Evolutionary conservation across 2,329 filamentous ascomycete species (phyloP).

Genomic region (Monosporascus sp.): DNA sequence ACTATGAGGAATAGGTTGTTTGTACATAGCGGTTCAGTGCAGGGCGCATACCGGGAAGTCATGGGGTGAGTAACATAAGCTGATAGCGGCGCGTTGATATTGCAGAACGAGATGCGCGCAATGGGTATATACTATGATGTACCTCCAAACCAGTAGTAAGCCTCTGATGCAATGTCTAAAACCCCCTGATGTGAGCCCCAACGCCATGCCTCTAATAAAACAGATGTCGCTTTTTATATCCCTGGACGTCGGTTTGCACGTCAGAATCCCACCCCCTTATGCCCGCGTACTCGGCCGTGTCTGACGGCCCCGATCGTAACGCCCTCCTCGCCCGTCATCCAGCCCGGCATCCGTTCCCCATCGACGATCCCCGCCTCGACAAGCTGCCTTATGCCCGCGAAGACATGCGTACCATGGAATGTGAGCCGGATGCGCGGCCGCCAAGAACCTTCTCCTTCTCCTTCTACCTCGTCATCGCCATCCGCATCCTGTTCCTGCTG

Average conservation of each 20-base stretch:
- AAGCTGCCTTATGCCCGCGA: conserved; percentile 72
- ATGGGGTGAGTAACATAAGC: no score
- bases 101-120: no score
- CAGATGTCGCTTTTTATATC: not conserved
- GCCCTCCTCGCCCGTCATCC: conserved; percentile 85
- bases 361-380: conserved; percentile 74
- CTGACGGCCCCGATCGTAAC: conserved; percentile 69
- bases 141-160: no score
- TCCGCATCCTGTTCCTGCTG: conserved; percentile 21
- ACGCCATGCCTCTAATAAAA: not conserved
- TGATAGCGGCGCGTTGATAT: no score
- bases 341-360: conserved; percentile 75
- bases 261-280: conserved; percentile 52
- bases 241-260: conserved; percentile 5
- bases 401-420: conserved; percentile 73
- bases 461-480: conserved; percentile 11
- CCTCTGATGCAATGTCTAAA: no score
- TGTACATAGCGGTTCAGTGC: no score
- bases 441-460: conserved; percentile 36
- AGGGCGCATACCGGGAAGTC: no score
- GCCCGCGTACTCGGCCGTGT: conserved; percentile 58
- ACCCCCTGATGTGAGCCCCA: no score
- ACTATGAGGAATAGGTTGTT: no score
- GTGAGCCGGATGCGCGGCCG: conserved; percentile 59
- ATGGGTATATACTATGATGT: no score